phyloP scores from a whole-genome alignment of 2,329 filamentous ascomycete genomes.

The Curvularia hawaiiensis region DNA sequence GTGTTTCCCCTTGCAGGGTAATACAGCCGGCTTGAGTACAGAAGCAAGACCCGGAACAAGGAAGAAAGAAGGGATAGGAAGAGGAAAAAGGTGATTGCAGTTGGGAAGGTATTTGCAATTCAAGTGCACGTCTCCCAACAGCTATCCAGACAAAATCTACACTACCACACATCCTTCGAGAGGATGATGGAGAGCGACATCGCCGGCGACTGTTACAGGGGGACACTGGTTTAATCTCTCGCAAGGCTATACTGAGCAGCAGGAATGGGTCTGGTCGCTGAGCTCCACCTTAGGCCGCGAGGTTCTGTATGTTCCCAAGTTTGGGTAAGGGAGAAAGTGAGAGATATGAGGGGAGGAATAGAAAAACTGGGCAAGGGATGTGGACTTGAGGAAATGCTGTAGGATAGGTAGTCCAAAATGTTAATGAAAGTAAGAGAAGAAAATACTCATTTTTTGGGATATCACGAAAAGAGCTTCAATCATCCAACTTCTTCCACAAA shows the following conservation, averaged over 20 bases:
- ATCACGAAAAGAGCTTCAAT: neutral
- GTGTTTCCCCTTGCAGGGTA: neutral
- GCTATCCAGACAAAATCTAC: neutral
- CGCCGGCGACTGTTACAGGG: slow-evolving; percentile 32
- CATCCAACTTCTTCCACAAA: slow-evolving; percentile 1
- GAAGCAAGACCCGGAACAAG: neutral
- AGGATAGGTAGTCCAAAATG: neutral
- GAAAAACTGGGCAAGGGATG: neutral
- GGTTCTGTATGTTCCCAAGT: neutral
- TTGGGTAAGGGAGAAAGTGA: neutral
- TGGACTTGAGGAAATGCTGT: neutral
- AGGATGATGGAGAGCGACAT: neutral
- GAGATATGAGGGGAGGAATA: neutral
- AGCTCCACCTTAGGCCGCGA: slow-evolving; percentile 60
- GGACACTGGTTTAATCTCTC: slow-evolving; percentile 51
- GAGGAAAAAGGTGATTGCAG: neutral
- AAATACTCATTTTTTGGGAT: slow-evolving; percentile 2
- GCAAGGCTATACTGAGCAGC: slow-evolving; percentile 60
- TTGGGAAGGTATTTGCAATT: neutral
- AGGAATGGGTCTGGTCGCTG: slow-evolving; percentile 58
- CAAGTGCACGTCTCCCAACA: slow-evolving; percentile 15
- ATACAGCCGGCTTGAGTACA: slow-evolving; percentile 14
- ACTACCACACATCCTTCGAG: neutral
- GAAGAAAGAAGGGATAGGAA: neutral
- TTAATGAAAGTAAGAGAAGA: neutral